Base-by-base conservation (phyloP, 225 moss, liverwort and hornwort species). In the Sphagnum contortum region DNA sequence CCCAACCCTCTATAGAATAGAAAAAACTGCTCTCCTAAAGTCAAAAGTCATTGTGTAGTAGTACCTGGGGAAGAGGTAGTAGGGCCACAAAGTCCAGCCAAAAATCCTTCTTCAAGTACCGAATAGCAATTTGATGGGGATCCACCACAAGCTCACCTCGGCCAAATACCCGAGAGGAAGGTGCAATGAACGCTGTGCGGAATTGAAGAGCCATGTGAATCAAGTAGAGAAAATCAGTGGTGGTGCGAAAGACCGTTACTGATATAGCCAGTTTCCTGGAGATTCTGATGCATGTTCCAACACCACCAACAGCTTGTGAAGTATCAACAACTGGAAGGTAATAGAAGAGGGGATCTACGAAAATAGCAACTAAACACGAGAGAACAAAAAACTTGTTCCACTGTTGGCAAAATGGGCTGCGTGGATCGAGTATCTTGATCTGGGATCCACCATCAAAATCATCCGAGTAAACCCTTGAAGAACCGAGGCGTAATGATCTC, bases 301-400 rank as follows among this genome's bases (percentile, higher is more conserved):
- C n/a, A 14, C 2, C 0, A 29, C 76, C 56, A 29, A 29, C 29
- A 29, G 0, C 29, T 29, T 29, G 29, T 29, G 29, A 29, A 29
- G 29, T 29, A 29, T 29, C 29, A 2, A 84, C 75, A 4, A 65
- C 57, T 12, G 87, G 69, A 0, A 89, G 77, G 77, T 79, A 89
- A 65, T 75, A 89, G 71, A 89, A 89, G 65, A 89, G 74, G 2
- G 89, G 89, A 68, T 89, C 89, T 11, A 87, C 79, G 57, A 73
- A 89, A 12, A 87, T 76, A 4, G 87, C 89, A 68, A 89, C 77
- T 64, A 89, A 50, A 66, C 77, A 80, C 12, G 87, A 71, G 10
- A 72, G 68, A 60, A 89, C 64, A 66, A 89, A 80, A 67, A 89
- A 77, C 7, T 66, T 60, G 72, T 87, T 84, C 89, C 89, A 89